These are phyloP conservation scores for Crithidia sp. DNA, from an alignment of 208 protist species.

Conservation along the genomic window DNA sequence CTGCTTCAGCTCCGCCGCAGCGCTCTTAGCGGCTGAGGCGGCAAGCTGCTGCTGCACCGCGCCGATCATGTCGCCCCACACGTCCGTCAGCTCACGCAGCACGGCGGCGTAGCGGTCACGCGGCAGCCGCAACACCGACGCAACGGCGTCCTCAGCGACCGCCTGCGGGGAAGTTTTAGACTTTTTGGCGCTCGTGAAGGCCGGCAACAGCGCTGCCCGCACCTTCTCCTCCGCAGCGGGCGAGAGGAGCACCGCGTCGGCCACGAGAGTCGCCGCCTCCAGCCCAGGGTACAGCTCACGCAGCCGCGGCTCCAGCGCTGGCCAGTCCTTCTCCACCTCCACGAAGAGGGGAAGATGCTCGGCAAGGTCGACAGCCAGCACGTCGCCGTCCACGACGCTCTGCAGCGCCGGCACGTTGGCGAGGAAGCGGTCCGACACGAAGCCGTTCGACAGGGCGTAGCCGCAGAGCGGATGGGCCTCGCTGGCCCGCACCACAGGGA, in stretches of 20 bases:
- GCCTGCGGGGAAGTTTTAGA: background rate
- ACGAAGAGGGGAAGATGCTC: constrained; percentile 54
- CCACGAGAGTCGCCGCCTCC: constrained; percentile 39
- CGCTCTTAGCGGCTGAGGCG: constrained; percentile 31
- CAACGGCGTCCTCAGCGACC: constrained; percentile 28
- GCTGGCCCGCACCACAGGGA: constrained; percentile 35
- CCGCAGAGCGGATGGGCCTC: constrained; percentile 62
- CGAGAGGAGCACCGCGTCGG: constrained; percentile 44
- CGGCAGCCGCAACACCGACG: constrained; percentile 36
- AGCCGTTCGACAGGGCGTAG: constrained; percentile 58
- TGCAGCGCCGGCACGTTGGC: constrained; percentile 59
- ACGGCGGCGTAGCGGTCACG: constrained; percentile 40
- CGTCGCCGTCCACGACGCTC: constrained; percentile 54
- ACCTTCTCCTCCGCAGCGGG: constrained; percentile 35
- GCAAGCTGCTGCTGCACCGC: constrained; percentile 40
- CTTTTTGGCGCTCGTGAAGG: constrained; percentile 22
- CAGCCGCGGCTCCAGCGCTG: constrained; percentile 47
- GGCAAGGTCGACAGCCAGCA: constrained; percentile 48
- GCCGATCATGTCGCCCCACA: constrained; percentile 42
- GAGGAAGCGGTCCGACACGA: constrained; percentile 66
- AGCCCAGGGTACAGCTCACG: constrained; percentile 63
- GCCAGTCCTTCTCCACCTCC: constrained; percentile 57
- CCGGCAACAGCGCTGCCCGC: constrained; percentile 29
- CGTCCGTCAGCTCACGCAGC: constrained; percentile 41
- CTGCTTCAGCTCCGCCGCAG: constrained; percentile 51